phyloP scores from a whole-genome alignment of 2,329 filamentous ascomycete species.

The Camptophora hylomeconis region DNA sequence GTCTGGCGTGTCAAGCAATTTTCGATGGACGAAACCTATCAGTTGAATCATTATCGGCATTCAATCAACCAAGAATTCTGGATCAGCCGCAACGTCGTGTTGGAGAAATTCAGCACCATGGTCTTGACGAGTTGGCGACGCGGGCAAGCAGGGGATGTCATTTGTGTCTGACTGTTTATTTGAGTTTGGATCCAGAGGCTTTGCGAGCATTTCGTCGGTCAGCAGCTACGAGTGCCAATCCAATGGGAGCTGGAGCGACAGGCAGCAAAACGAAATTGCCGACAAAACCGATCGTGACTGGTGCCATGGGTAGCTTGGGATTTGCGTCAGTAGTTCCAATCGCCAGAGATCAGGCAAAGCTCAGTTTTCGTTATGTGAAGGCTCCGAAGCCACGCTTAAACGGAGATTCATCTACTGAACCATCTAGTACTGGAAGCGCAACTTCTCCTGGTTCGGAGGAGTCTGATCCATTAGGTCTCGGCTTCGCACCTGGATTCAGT shows the following conservation, averaged over 20 bases:
- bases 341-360: constrained; percentile 15
- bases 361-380: constrained; percentile 15
- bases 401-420: too few relatives aligned
- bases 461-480: too few relatives aligned
- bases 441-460: too few relatives aligned
- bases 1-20: constrained; percentile 13
- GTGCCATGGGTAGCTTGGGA: too few relatives aligned
- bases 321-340: constrained; percentile 13
- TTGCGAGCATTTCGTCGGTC: constrained; percentile 11
- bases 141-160: constrained; percentile 15
- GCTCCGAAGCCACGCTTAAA: constrained; percentile 1
- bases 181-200: constrained; percentile 16
- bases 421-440: too few relatives aligned
- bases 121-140: constrained; percentile 14
- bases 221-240: constrained; percentile 1
- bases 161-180: constrained; percentile 17
- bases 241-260: too few relatives aligned
- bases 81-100: too few relatives aligned
- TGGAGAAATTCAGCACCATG: constrained; percentile 15
- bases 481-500: too few relatives aligned
- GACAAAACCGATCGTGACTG: too few relatives aligned
- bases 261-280: too few relatives aligned
- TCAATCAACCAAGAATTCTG: too few relatives aligned
- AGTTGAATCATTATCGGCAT: too few relatives aligned
- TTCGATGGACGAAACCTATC: constrained; percentile 9